Conservation (phyloP, 192 early-diverging fungal species). For the Lobulomyces angularis region DNA sequence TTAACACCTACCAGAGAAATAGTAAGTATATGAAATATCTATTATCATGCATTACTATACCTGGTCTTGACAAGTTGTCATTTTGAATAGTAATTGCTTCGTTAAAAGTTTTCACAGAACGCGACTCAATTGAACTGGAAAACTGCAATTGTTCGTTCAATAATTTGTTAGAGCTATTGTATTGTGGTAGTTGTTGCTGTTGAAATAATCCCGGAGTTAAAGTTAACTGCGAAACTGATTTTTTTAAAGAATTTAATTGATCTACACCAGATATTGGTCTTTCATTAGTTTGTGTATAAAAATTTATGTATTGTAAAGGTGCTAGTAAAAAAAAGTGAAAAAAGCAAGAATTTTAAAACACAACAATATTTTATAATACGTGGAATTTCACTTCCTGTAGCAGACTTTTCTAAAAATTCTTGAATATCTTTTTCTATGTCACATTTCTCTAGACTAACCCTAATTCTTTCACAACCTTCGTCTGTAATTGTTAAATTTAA, state of each 20-base stretch:
- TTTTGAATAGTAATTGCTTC: conserved; percentile 5
- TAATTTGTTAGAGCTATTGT: no score
- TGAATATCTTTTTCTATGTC: conserved; percentile 30
- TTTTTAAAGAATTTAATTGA: background rate
- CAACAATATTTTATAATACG: conserved; percentile 8
- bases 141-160: conserved; percentile 10
- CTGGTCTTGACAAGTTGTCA: conserved; percentile 2
- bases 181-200: conserved; percentile 1
- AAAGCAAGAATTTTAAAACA: background rate
- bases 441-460: conserved; percentile 32
- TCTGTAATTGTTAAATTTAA: background rate
- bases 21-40: conserved; percentile 11
- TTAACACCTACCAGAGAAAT: background rate
- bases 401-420: conserved; percentile 18
- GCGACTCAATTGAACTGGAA: background rate
- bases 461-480: conserved; percentile 39
- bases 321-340: conserved; percentile 1
- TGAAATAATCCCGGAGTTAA: conserved; percentile 1
- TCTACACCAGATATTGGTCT: conserved; percentile 6
- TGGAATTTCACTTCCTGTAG: conserved; percentile 28
- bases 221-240: background rate
- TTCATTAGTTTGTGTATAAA: conserved; percentile 19
- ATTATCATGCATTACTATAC: conserved; percentile 10
- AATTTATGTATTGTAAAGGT: conserved; percentile 31
- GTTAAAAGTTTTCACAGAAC: background rate